Evolutionary conservation across 257 asterid genomes (phyloP), one percentile per base, ranked within the genome.

Genomic region (Solanum corneliomulleri): DNA sequence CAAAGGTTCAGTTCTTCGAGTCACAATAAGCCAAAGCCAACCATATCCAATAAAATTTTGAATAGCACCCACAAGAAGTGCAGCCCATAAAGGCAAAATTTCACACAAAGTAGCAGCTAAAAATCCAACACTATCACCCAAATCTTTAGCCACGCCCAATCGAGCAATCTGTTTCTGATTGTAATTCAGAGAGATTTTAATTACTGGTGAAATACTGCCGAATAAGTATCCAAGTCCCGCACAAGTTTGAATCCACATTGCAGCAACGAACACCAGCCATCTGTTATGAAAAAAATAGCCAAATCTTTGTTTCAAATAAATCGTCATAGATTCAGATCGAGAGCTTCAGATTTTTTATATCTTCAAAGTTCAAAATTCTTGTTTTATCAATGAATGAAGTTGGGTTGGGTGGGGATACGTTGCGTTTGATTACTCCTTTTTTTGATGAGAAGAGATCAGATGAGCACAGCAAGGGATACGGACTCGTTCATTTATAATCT

Each of bases 241-340:
- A 81, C 92, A 92, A 6, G 93, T 91, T 83, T 92, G 94, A 72
- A 92, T 88, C 93, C 94, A 92, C 93, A 91, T 91, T 91, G 94
- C 93, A 11, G 91, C 93, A 29, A 92, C 94, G 44, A 92, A 92
- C 20, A 92, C 94, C 1, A 92, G 89, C 93, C 94, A 92, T 90
- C 94, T 86, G 85, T 89, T 92, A 52, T 87, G 86, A 33, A 87
- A 27, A 11, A 92, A 89, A 14, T 68, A 88, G 52, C 66, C 23
- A 13, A 91, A 25, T 47, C 85, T 83, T 41, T 91, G 93, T 71
- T 75, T 68, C 33, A 88, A 80, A 21, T 86, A 52, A 84, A 80
- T 87, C 82, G 82, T 64, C 66, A 27, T 45, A 1, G 13, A 33
- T 33, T 33, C 35, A 33, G 5, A 33, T 33, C 5, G 5, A 33